Evolutionary conservation across 2,329 filamentous ascomycete species (phyloP).

Genomic region (Neobulgaria alba): DNA sequence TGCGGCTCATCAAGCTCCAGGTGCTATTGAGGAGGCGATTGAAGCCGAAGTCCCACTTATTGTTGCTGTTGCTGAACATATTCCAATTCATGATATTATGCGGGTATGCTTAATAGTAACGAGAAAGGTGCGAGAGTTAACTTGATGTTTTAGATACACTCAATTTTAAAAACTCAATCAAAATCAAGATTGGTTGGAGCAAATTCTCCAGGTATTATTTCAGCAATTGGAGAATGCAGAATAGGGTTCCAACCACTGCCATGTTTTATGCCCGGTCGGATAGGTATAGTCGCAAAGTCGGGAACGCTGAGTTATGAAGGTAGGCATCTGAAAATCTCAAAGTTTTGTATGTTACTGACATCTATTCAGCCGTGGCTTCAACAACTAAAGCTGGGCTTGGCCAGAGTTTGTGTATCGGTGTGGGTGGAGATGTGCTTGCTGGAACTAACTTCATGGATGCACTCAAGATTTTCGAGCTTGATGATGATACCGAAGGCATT

Average conservation of each 20-base stretch:
- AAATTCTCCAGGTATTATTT: slow-evolving; percentile 68
- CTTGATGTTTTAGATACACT: slow-evolving; percentile 44
- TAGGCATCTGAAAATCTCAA: slow-evolving; percentile 13
- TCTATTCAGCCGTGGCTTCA: slow-evolving; percentile 54
- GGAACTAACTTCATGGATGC: slow-evolving; percentile 69
- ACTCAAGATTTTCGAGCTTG: slow-evolving; percentile 54
- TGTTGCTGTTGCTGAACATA: slow-evolving; percentile 67
- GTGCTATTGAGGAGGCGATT: slow-evolving; percentile 71
- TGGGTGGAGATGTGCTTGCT: slow-evolving; percentile 64
- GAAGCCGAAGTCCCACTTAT: slow-evolving; percentile 69
- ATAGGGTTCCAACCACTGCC: slow-evolving; percentile 71
- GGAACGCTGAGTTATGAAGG: slow-evolving; percentile 65
- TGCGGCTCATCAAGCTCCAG: slow-evolving; percentile 62
- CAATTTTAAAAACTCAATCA: slow-evolving; percentile 60
- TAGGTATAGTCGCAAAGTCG: slow-evolving; percentile 66
- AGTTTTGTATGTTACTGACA: slow-evolving; percentile 3
- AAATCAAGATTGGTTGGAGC: slow-evolving; percentile 62
- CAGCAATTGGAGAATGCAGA: slow-evolving; percentile 57
- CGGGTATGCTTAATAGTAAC: slow-evolving; percentile 39
- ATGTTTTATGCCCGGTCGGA: slow-evolving; percentile 58
- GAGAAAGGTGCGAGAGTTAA: not conserved
- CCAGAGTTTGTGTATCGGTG: slow-evolving; percentile 64
- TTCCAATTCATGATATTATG: slow-evolving; percentile 64
- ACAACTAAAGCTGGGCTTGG: slow-evolving; percentile 61
- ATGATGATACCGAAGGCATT: slow-evolving; percentile 58